These are phyloP conservation scores for Boletales sp. DNA, from an alignment of 768 basidiomycete genomes.

Conservation along the genomic window DNA sequence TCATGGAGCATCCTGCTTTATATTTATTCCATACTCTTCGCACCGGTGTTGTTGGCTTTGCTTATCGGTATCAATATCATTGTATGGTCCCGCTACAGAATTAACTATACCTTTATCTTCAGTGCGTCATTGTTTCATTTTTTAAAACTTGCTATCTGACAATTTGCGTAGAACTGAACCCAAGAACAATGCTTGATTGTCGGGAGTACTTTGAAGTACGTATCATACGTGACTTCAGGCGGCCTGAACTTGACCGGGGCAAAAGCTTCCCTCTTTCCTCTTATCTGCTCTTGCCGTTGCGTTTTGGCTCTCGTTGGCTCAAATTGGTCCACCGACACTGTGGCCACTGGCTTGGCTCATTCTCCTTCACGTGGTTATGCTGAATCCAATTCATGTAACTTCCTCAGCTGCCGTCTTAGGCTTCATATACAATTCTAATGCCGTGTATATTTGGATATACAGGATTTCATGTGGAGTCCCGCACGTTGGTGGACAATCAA, in stretches of 20 bases:
- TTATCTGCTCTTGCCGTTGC: constrained; percentile 69
- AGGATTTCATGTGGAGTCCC: constrained; percentile 37
- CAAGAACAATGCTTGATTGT: constrained; percentile 69
- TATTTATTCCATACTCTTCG: constrained; percentile 68
- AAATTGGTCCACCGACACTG: constrained; percentile 63
- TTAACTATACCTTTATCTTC: constrained; percentile 95
- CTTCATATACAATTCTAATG: background rate
- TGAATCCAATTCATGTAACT: constrained; percentile 72
- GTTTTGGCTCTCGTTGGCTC: constrained; percentile 81
- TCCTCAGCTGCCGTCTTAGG: background rate
- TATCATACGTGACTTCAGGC: constrained; percentile 4
- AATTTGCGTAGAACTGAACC: constrained; percentile 55
- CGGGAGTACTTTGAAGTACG: constrained; percentile 71
- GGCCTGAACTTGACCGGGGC: constrained; percentile 1
- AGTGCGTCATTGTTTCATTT: constrained; percentile 39
- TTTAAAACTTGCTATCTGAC: constrained; percentile 3
- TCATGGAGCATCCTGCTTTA: constrained; percentile 74
- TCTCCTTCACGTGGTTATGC: constrained; percentile 51
- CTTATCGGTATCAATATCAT: constrained; percentile 82
- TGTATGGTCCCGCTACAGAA: constrained; percentile 70
- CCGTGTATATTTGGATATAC: constrained; percentile 34
- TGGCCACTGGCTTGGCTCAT: constrained; percentile 86
- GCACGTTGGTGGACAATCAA: constrained; percentile 77
- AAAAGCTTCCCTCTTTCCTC: constrained; percentile 77
- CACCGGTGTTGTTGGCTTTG: constrained; percentile 73